Evolutionary conservation across 257 asterid species (phyloP).

Genomic region (Perilla frutescens): DNA sequence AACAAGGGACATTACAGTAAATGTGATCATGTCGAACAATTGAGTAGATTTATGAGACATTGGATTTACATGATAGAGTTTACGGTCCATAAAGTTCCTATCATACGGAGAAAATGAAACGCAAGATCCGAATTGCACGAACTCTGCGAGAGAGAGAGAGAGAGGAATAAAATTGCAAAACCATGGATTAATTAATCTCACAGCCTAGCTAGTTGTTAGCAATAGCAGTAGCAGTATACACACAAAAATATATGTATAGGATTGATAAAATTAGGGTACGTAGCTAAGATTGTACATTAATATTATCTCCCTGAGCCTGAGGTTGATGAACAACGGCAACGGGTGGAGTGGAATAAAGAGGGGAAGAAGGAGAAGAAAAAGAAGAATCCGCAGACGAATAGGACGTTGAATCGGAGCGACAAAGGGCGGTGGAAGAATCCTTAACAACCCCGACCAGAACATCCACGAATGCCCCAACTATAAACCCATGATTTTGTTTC

Average conservation of each 20-base stretch:
- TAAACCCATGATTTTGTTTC: slow-evolving; percentile 64
- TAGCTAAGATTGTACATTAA: too few relatives aligned
- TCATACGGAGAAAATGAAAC: too few relatives aligned
- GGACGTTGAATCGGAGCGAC: slow-evolving; percentile 39
- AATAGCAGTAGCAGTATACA: slow-evolving; percentile 33
- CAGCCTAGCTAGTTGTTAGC: slow-evolving; percentile 3
- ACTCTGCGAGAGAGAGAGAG: neutral
- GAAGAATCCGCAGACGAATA: slow-evolving; percentile 66
- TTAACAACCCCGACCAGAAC: slow-evolving; percentile 51
- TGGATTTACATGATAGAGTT: too few relatives aligned
- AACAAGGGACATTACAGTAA: neutral
- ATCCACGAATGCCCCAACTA: slow-evolving; percentile 83
- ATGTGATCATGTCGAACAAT: neutral
- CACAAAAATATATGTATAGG: slow-evolving; percentile 1
- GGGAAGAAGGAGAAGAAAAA: slow-evolving; percentile 56
- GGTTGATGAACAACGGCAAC: too few relatives aligned
- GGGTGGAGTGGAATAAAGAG: too few relatives aligned
- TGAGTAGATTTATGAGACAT: too few relatives aligned
- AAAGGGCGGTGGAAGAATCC: slow-evolving; percentile 33
- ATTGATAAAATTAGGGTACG: too few relatives aligned
- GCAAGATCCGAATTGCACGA: too few relatives aligned
- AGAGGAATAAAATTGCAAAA: neutral
- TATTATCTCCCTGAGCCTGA: too few relatives aligned
- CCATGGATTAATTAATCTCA: slow-evolving; percentile 7
- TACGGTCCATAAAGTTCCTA: too few relatives aligned